Conservation (phyloP, 2,329 filamentous ascomycete species). For the Aspergillus phoenicis region DNA sequence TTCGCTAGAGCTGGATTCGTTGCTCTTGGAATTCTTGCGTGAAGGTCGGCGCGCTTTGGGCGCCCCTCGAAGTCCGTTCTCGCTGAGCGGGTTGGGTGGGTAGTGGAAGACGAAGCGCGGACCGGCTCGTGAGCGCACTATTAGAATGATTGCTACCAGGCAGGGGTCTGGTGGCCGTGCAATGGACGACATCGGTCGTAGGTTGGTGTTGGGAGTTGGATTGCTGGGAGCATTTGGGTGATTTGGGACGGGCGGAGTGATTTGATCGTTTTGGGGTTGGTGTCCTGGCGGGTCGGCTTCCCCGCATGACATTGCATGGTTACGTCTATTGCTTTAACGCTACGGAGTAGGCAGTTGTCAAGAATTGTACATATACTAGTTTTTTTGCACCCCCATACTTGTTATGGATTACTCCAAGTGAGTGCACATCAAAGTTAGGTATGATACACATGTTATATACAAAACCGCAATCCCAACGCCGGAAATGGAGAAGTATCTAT, state of each 20-base stretch:
- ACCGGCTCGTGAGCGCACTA: constrained; percentile 75
- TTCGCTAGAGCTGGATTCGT: constrained; percentile 44
- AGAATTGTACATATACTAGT: background rate
- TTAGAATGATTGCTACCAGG: constrained; percentile 70
- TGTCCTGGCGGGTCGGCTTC: constrained; percentile 14
- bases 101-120: constrained; percentile 87
- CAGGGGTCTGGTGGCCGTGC: constrained; percentile 56
- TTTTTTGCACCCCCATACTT: background rate
- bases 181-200: constrained; percentile 47
- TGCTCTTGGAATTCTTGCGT: constrained; percentile 37
- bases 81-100: constrained; percentile 60
- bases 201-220: constrained; percentile 3
- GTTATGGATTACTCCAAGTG: background rate
- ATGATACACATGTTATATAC: constrained; percentile 2
- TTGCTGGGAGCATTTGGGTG: constrained; percentile 15
- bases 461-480: constrained; percentile 5
- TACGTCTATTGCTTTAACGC: background rate
- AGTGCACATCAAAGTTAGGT: background rate
- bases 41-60: constrained; percentile 38
- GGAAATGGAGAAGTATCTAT: background rate
- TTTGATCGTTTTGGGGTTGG: constrained; percentile 7
- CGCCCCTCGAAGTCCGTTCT: constrained; percentile 39
- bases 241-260: background rate
- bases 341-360: no score
- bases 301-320: constrained; percentile 18